phyloP scores from a whole-genome alignment of 148 eudicot genomes.

The Tetragonia tetragonoides region DNA sequence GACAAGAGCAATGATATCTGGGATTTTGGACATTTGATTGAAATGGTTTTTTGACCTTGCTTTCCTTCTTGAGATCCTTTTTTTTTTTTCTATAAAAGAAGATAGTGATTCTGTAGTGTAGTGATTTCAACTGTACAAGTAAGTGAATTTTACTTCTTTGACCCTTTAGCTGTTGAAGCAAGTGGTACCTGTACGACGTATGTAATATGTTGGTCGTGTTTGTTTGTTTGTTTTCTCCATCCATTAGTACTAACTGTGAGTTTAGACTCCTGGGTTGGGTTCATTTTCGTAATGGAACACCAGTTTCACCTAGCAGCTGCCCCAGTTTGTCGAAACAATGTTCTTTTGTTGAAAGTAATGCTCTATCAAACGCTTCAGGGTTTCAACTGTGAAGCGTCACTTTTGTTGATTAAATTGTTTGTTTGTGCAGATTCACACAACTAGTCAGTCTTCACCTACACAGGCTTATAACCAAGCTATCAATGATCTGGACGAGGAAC shows the following conservation, averaged over 20 bases:
- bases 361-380: neutral
- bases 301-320: neutral
- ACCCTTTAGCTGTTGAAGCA: neutral
- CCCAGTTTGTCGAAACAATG: neutral
- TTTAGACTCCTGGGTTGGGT: neutral
- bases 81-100: neutral
- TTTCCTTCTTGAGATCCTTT: neutral
- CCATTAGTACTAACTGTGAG: too few species aligned
- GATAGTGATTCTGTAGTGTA: neutral
- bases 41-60: neutral
- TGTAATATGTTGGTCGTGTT: neutral
- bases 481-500: constrained; percentile 91
- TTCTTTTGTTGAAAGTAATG: neutral
- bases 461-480: constrained; percentile 94
- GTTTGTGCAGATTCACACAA: constrained; percentile 70
- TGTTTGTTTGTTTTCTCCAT: too few species aligned
- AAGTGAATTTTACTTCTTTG: neutral
- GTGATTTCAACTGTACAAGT: neutral
- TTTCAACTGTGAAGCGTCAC: neutral
- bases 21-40: too few species aligned
- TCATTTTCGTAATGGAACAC: neutral
- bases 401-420: neutral
- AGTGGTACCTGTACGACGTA: neutral
- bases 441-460: constrained; percentile 90
- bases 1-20: too few species aligned